Base-by-base conservation (phyloP, 257 asterid species). In the Nicotiana obtusifolia region DNA sequence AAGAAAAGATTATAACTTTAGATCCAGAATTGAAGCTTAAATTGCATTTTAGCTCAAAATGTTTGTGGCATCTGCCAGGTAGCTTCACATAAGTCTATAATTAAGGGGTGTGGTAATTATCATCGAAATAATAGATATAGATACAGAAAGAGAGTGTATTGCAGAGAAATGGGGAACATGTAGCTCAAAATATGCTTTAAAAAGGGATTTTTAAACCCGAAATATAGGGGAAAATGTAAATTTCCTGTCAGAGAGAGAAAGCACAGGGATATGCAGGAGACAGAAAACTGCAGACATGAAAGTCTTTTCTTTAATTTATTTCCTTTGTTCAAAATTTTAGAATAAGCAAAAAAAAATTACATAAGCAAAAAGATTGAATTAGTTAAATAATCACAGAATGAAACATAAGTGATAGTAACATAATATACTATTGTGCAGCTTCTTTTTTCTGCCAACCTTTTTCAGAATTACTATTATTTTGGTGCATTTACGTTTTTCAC, bases 1-100 rank as follows among this genome's bases (percentile, higher is more conserved):
- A n/a, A 49, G 31, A 52, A 65, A 67, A 68, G 15, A 64, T 61
- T 66, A 47, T 65, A 86, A 84, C 17, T 82, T 77, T 60, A 89
- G 97, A 92, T 89, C 93, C 91, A 84, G 81, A 86, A 86, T 52
- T 69, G 66, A 80, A 80, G 83, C 86, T 78, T 84, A 59, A 80
- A 85, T 56, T 49, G 81, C 83, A 87, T 80, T 78, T 59, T 81
- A 30, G n/a, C 79, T 73, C 41, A 73, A 73, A 73, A 73, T 73
- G 79, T 73, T 71, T 71, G 59, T 22, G 57, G 15, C 20, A 71
- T 71, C 10, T 44, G 37, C 78, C 78, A 73, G 79, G 61, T 24
- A 73, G 41, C 24, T 73, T 73, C 14, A 73, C 7, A 73, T 41
- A n/a, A 15, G 62, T 73, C 41, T 22, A 15, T 8, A 41, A 41